A percentile compares a stretch with the other conserved stretches of the same genome.
Evolutionary conservation across 371 early-diverging fungal genomes (phyloP).

Genomic region (Mortierella sp.): DNA sequence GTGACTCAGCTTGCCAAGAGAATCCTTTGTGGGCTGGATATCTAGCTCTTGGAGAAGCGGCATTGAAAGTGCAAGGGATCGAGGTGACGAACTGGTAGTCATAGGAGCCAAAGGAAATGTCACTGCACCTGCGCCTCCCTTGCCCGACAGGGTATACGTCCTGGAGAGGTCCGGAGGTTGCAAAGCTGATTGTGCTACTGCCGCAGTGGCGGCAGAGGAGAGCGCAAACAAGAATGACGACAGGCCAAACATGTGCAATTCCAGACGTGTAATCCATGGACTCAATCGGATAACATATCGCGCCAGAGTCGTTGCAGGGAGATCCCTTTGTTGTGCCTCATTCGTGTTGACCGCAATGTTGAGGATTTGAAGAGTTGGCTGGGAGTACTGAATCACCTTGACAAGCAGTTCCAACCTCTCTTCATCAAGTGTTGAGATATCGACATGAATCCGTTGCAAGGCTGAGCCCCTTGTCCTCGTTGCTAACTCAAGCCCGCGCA

Average conservation of each 20-base stretch:
- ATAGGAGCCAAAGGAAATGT: conserved; percentile 13
- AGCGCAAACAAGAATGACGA: conserved; percentile 10
- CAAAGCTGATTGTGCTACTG: background rate
- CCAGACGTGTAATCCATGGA: conserved; percentile 24
- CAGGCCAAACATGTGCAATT: conserved; percentile 9
- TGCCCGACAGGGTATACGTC: conserved; percentile 1
- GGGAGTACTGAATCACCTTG: conserved; percentile 7
- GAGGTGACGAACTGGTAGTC: background rate
- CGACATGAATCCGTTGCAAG: conserved; percentile 8
- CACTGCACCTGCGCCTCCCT: background rate
- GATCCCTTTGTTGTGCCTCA: background rate
- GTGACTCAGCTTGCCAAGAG: conserved; percentile 11
- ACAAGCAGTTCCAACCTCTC: conserved; percentile 12
- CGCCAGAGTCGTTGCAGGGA: conserved; percentile 6
- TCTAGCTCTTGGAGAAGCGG: conserved; percentile 12
- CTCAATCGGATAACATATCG: conserved; percentile 15
- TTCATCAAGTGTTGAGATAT: conserved; percentile 17
- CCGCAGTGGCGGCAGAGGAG: conserved; percentile 6
- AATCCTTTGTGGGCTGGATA: conserved; percentile 8
- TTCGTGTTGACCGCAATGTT: background rate
- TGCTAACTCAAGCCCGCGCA: conserved; percentile 6
- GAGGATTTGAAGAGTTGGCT: conserved; percentile 8
- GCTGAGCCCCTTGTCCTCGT: conserved; percentile 6
- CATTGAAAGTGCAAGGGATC: conserved; percentile 12
- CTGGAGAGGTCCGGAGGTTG: background rate